Base-by-base conservation (phyloP, 1,284 basidiomycete species). In the Ustilago curta region DNA sequence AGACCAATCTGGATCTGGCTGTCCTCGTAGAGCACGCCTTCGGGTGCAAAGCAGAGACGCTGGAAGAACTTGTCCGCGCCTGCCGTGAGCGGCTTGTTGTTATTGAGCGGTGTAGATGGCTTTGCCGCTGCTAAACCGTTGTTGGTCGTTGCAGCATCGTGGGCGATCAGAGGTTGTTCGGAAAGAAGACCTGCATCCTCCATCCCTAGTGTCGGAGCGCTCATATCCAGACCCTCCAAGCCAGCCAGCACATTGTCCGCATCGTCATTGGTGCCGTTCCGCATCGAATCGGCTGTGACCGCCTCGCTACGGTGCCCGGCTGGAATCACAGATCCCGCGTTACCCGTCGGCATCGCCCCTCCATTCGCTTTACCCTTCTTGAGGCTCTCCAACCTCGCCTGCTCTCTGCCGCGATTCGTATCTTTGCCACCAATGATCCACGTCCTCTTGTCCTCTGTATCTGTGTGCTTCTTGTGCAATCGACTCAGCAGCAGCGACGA, bases 391-490 rank as follows among this genome's bases (percentile, higher is more conserved):
- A 87, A 87, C 43, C 91, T 89, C 60, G 91, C 87, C 21, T 86
- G 86, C 44, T 89, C 88, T 45, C 89, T 88, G 55, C 94, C 93
- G 59, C 92, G 86, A 80, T 96, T 97, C 48, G 92, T 91, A 73
- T 95, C 93, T 85, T 93, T 94, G 31, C 94, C 93, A 5, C 95
- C 95, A 80, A 97, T 94, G 62, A 96, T 87, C 95, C 96, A 98
- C 1, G 93, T 96, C 50, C 95, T 88, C 86, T 96, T 96, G 85
- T 97, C 95, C 39, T 80, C 82, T 7, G 82, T 83, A 79, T 95
- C 92, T 4, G 91, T 91, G 43, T 93, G 91, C 84, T 95, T 95
- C 80, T 90, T 91, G 82, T 96, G 93, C 43, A 98, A 86, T 40
- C 94, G 89, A 63, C 89, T 92, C 43, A 97, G 87, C 18, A 99